Evolutionary conservation across 768 basidiomycete species (phyloP).

Genomic region (Naganishia kalamii): DNA sequence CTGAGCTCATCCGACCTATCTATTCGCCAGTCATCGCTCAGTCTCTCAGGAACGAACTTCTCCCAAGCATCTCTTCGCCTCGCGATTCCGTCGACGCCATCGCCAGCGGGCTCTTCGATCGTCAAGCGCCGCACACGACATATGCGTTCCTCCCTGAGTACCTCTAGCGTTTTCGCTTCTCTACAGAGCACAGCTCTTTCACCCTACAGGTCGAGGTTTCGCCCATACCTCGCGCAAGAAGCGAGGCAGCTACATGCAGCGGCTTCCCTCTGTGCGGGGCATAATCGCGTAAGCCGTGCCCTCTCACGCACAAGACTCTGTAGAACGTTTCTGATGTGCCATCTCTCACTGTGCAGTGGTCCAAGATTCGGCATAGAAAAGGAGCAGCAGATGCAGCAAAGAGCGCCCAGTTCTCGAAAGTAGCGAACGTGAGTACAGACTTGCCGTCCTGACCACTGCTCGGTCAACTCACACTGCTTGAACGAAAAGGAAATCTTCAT

Average conservation of each 20-base stretch:
- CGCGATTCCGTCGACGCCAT: too few relatives aligned
- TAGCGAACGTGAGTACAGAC: conserved; percentile 31
- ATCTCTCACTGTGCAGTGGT: conserved; percentile 28
- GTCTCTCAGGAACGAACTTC: too few relatives aligned
- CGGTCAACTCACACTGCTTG: neutral
- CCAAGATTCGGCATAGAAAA: conserved; percentile 44
- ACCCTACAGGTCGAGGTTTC: neutral
- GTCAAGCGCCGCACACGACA: too few relatives aligned
- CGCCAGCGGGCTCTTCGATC: too few relatives aligned
- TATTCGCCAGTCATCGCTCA: neutral
- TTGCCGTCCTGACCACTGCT: neutral
- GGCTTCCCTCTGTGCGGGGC: neutral
- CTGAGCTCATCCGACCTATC: neutral
- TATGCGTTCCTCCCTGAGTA: too few relatives aligned
- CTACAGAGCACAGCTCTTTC: neutral
- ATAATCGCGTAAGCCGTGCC: conserved; percentile 14
- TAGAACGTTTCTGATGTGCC: neutral
- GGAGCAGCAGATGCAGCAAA: conserved; percentile 40
- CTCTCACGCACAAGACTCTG: neutral
- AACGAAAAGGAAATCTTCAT: conserved; percentile 34
- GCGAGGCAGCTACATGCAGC: neutral
- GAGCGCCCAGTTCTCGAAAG: conserved; percentile 31
- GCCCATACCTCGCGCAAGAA: neutral
- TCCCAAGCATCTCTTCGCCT: too few relatives aligned
- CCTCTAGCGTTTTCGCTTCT: too few relatives aligned